Evolutionary conservation across 2,329 filamentous ascomycete genomes (phyloP), one percentile per base, ranked within the genome.

Genomic region (Lachnellula subtilissima): DNA sequence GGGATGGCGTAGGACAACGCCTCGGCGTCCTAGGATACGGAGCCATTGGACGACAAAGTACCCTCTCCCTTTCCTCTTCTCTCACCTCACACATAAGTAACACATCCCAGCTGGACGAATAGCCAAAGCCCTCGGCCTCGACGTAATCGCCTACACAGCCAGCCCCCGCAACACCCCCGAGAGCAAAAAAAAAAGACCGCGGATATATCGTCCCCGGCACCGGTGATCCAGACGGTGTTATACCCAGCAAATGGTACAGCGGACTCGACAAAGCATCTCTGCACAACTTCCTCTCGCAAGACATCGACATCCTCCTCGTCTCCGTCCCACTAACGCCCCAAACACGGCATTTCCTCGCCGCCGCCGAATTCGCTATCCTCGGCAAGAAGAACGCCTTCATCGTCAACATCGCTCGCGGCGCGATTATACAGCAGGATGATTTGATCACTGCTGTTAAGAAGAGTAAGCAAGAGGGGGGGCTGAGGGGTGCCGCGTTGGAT

Each of bases 131-230:
- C 69, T 85, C 67, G 85, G 85, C 1, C 83, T 85, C 78, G 75
- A 81, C 42, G 78, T 88, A 0, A 74, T 86, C 58, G 85, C 85
- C 1, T 87, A 84, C 69, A 88, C 85, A 2, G 84, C 84, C 0
- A 78, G 75, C 0, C 79, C 83, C 0, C 80, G 83, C 19, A 68
- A 73, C 8, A 86, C 84, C 0, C 76, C 79, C 0, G 81, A 82
- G 57, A 81, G 78, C 32, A 79, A 77, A 57, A 73, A 79, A 77
- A 57, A 73, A 70, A 53, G 84, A 88, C 64, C 67, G 65, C 2
- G 83, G 83, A 7, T 88, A 83, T 67, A 81, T 86, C 55, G 79
- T 88, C 2, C 84, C 85, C 0, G 78, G 79, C 4, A 87, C 84
- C 17, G 73, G 76, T 32, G 72, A 74, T 60, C 60, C 57, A 28